Conservation (phyloP, 495 filamentous ascomycete genomes). For the Lasiosphaeris hirsuta region DNA sequence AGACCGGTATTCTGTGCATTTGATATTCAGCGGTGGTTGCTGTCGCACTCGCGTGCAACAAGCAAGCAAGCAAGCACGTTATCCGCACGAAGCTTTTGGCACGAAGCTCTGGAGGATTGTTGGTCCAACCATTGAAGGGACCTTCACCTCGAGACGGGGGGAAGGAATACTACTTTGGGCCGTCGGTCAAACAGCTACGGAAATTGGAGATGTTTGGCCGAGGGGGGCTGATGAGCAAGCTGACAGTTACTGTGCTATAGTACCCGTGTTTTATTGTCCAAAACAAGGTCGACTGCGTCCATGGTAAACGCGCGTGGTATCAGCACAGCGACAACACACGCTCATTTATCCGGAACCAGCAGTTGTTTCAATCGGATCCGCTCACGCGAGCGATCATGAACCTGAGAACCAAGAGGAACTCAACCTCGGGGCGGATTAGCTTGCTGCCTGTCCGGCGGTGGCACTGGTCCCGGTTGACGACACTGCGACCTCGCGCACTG, state of each 20-base stretch:
- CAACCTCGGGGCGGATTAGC: slow-evolving; percentile 1
- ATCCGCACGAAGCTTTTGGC: neutral
- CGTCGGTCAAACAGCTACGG: slow-evolving; percentile 12
- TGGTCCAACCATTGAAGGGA: too few species aligned
- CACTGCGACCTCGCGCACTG: slow-evolving; percentile 1
- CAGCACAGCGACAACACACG: neutral
- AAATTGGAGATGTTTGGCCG: slow-evolving; percentile 9
- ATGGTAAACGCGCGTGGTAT: neutral
- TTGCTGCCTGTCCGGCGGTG: slow-evolving; percentile 1
- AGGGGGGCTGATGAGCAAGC: slow-evolving; percentile 3
- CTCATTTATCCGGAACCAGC: slow-evolving; percentile 10
- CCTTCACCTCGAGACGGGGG: slow-evolving; percentile 10
- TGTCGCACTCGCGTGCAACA: too few species aligned
- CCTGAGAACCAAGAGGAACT: neutral
- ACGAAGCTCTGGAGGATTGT: neutral
- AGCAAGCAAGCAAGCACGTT: too few species aligned
- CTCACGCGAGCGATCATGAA: neutral
- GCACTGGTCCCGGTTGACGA: neutral
- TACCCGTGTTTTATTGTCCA: slow-evolving; percentile 3
- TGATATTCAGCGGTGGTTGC: too few species aligned
- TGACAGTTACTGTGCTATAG: neutral
- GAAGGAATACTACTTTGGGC: neutral
- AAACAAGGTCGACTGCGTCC: too few species aligned
- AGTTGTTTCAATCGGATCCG: neutral
- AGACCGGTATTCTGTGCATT: too few species aligned